These are phyloP conservation scores for Thalassiosira livingstoniorum DNA, from an alignment of 352 stramenopile genomes.

Conservation along the genomic window DNA sequence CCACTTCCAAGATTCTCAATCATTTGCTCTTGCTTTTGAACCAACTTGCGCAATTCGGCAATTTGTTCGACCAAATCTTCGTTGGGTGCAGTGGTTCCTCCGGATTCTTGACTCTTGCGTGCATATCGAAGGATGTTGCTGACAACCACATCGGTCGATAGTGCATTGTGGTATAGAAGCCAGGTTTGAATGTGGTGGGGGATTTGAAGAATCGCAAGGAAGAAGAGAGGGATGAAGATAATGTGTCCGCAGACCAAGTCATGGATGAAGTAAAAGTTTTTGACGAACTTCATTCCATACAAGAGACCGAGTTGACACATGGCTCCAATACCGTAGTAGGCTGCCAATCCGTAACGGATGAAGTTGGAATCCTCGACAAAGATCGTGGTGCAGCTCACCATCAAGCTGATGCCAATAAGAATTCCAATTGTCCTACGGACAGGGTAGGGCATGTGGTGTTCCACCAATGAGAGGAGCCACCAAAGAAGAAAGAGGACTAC, in stretches of 20 bases:
- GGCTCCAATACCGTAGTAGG: conserved; percentile 93
- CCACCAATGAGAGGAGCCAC: conserved; percentile 72
- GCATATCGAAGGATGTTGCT: conserved; percentile 94
- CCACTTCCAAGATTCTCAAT: conserved; percentile 60
- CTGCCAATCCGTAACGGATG: conserved; percentile 90
- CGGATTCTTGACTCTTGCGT: conserved; percentile 86
- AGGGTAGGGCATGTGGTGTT: conserved; percentile 79
- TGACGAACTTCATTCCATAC: conserved; percentile 90
- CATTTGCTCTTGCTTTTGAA: conserved; percentile 84
- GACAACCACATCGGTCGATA: conserved; percentile 95
- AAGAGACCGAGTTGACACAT: conserved; percentile 89
- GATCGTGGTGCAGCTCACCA: conserved; percentile 70
- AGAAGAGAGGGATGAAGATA: conserved; percentile 92
- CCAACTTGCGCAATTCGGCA: conserved; percentile 80
- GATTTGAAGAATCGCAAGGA: conserved; percentile 90
- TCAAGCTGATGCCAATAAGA: conserved; percentile 75
- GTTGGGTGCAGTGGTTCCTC: conserved; percentile 56
- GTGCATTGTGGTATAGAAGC: conserved; percentile 97
- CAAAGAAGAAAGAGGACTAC: conserved; percentile 84
- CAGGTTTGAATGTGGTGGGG: conserved; percentile 95
- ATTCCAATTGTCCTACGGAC: conserved; percentile 83
- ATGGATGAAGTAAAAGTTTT: conserved; percentile 93
- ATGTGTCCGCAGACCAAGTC: conserved; percentile 93
- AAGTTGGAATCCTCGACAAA: conserved; percentile 88
- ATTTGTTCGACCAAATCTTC: conserved; percentile 86